Evolutionary conservation across 176 grass and related monocot species (phyloP).

Genomic region (Ensete ventricosum): DNA sequence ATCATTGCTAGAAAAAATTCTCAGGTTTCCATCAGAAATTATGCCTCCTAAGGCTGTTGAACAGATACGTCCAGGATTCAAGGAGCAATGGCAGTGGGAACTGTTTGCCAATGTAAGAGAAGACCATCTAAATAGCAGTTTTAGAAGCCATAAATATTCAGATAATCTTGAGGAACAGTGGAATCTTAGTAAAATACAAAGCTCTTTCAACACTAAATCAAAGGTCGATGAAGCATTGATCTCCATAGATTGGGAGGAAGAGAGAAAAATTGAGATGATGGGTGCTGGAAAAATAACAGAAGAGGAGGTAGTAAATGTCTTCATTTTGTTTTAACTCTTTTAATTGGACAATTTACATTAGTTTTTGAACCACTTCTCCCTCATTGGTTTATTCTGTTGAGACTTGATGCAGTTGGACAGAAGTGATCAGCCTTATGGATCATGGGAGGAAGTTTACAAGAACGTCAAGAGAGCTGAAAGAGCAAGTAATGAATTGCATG

Average conservation of each 20-base stretch:
- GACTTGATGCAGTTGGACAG: conserved; percentile 64
- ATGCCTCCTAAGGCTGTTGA: conserved; percentile 35
- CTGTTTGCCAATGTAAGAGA: conserved; percentile 55
- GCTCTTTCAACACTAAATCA: conserved; percentile 24
- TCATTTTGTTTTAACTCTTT: not conserved
- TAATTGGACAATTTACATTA: not conserved
- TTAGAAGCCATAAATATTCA: conserved; percentile 41
- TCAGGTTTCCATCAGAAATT: conserved; percentile 64
- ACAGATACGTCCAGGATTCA: conserved; percentile 60
- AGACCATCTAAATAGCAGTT: conserved; percentile 33
- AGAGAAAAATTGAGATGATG: conserved; percentile 49
- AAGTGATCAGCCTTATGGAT: conserved; percentile 70
- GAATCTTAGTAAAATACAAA: conserved; percentile 37
- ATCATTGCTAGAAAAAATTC: conserved; percentile 51
- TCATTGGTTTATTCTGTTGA: not conserved
- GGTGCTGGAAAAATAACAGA: conserved; percentile 52
- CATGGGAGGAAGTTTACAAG: conserved; percentile 96
- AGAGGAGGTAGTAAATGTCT: conserved; percentile 56
- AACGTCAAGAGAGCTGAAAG: conserved; percentile 85
- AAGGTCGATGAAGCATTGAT: conserved; percentile 50
- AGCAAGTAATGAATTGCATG: conserved; percentile 80
- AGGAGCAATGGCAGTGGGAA: conserved; percentile 78
- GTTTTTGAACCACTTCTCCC: not conserved
- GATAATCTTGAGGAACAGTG: conserved; percentile 61
- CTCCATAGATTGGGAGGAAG: conserved; percentile 71